phyloP scores from a whole-genome alignment of 352 stramenopile genomes.

The Pythium scleroteichum region DNA sequence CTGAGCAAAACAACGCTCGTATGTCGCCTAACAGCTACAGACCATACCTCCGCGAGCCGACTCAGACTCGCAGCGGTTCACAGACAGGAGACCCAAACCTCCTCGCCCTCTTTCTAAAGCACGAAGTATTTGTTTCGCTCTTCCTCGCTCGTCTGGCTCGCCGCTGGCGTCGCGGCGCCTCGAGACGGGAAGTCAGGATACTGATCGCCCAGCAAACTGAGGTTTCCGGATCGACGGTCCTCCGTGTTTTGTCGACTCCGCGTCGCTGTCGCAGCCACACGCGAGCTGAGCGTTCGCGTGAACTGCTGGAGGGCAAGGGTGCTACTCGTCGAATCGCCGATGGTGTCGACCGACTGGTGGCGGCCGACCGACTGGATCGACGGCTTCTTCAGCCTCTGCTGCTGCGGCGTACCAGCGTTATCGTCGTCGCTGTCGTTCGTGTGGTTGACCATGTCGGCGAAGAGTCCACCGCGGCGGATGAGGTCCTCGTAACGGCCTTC shows the following conservation, averaged over 20 bases:
- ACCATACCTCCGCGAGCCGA: too few species aligned
- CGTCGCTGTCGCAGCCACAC: conserved; percentile 62
- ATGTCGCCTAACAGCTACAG: too few species aligned
- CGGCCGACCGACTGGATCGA: conserved; percentile 11
- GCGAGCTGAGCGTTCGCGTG: conserved; percentile 73
- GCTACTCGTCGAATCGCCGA: conserved; percentile 28
- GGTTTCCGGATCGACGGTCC: conserved; percentile 69
- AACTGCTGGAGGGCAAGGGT: conserved; percentile 79
- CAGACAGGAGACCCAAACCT: too few species aligned
- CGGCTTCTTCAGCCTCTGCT: conserved; percentile 36
- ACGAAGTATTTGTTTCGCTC: conserved; percentile 85
- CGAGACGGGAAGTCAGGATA: conserved; percentile 40
- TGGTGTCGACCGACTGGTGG: conserved; percentile 28
- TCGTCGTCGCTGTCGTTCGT: conserved; percentile 62
- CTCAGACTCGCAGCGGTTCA: too few species aligned
- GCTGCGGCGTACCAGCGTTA: conserved; percentile 6
- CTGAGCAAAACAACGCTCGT: too few species aligned
- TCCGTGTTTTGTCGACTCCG: conserved; percentile 63
- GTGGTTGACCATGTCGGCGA: conserved; percentile 81
- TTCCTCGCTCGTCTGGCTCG: conserved; percentile 50
- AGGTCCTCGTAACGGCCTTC: conserved; percentile 71
- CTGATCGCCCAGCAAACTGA: conserved; percentile 48
- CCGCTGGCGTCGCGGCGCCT: conserved; percentile 42
- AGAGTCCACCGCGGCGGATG: conserved; percentile 60
- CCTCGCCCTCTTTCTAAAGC: conserved; percentile 38